Evolutionary conservation across 495 filamentous ascomycete species (phyloP).

Genomic region (Aspergillus homomorphus): DNA sequence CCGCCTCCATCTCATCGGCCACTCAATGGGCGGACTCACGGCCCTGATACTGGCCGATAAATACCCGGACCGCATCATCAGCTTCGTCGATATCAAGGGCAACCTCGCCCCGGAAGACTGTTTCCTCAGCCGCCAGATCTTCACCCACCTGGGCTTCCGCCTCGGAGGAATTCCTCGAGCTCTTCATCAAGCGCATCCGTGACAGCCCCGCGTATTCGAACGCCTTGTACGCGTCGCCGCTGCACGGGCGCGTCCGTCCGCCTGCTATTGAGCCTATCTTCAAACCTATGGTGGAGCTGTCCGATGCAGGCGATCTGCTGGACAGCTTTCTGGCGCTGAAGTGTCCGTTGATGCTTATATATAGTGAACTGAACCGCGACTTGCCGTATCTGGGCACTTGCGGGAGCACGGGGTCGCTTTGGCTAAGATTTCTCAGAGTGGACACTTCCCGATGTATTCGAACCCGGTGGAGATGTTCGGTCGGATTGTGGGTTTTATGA

Average conservation of each 20-base stretch:
- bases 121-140: neutral
- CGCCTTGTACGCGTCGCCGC: neutral
- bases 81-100: conserved; percentile 1
- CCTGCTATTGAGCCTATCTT: conserved; percentile 5
- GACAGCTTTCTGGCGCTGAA: conserved; percentile 12
- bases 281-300: conserved; percentile 19
- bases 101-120: conserved; percentile 1
- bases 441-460: conserved; percentile 36
- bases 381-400: conserved; percentile 25
- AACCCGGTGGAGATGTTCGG: conserved; percentile 31
- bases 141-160: neutral
- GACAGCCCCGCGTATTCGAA: neutral
- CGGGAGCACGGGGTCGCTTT: conserved; percentile 24
- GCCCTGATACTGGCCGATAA: neutral
- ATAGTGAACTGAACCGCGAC: conserved; percentile 21
- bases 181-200: neutral
- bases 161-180: neutral
- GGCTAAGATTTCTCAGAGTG: conserved; percentile 23
- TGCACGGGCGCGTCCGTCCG: neutral
- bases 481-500: conserved; percentile 21
- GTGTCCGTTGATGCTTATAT: conserved; percentile 29
- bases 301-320: conserved; percentile 8
- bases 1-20: conserved; percentile 1
- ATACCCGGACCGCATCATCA: neutral
- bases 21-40: conserved; percentile 1